phyloP scores from a whole-genome alignment of 305 asterid species.

The Nicotiana rustica region DNA sequence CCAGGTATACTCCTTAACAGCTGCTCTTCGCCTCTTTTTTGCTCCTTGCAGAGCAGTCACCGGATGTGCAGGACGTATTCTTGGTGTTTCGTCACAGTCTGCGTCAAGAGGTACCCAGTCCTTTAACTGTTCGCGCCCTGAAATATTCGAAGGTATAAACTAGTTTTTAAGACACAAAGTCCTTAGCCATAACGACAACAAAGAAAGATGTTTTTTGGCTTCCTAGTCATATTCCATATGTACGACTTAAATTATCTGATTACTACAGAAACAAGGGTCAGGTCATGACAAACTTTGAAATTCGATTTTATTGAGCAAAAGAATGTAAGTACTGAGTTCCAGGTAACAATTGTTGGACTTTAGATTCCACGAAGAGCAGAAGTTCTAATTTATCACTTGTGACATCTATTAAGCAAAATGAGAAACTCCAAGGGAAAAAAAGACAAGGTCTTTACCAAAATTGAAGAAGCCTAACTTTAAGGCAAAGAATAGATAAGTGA shows the following conservation, averaged over 20 bases:
- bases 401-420: background rate
- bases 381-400: background rate
- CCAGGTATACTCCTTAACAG: conserved; percentile 73
- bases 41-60: conserved; percentile 65
- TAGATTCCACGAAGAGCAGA: background rate
- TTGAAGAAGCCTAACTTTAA: background rate
- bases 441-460: background rate
- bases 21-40: conserved; percentile 87
- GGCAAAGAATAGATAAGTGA: background rate
- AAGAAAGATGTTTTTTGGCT: background rate
- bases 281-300: conserved; percentile 7
- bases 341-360: background rate
- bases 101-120: conserved; percentile 88
- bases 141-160: conserved; percentile 32
- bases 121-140: conserved; percentile 67
- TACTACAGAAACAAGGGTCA: background rate
- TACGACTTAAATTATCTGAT: conserved; percentile 6
- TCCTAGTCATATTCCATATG: background rate
- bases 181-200: background rate
- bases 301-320: background rate
- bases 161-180: conserved; percentile 3
- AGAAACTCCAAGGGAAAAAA: background rate
- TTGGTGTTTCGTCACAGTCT: conserved; percentile 64
- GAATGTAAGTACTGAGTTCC: background rate
- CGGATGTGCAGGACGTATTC: conserved; percentile 73